Base-by-base conservation (phyloP, 2,329 filamentous ascomycete genomes). In the Calcarisporium arbuscula region DNA sequence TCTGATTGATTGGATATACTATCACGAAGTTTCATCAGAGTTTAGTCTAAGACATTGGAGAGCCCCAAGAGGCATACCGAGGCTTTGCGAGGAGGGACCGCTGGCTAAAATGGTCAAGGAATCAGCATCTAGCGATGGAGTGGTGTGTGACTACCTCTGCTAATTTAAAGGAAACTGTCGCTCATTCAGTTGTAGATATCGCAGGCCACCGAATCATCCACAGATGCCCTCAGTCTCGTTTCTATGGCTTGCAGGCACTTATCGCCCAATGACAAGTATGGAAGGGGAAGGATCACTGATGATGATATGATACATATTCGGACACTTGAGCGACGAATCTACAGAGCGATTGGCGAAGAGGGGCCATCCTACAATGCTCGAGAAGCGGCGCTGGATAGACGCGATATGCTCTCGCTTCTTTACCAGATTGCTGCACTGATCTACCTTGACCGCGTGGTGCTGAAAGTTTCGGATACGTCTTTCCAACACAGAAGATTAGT, bases 1-100 rank as follows among this genome's bases (percentile, higher is more conserved):
- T 16, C 12, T 39, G 11, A 39, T 39, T 28, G 37, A 39, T 16
- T 39, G 37, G 37, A 28, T 39, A 14, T 39, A 39, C 30, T 39
- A 39, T 25, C 37, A 39, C 12, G 37, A 39, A 32, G 37, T 39
- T 2, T 23, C 34, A n/a, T 20, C 34, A 6, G 34, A 39, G 26
- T 35, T 39, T 20, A 36, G 34, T 22, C 25, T 39, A 12, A 27
- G 34, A 5, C 37, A 39, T 19, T 39, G 37, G 37, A 29, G 27
- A 15, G 37, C 31, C 8, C 17, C 19, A 19, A 19, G 28, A n/a
- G 12, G 33, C 4, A 28, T 37, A 9, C 8, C 16, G 4, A 16
- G 8, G 3, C 34, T 35, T n/a, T 39, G 37, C 22, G 28, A 29
- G 29, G 28, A 29, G 29, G 34, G 32, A 2, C 37, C 37, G 23